Evolutionary conservation across 805 yeast species (phyloP).

Genomic region (Spathaspora passalidarum): DNA sequence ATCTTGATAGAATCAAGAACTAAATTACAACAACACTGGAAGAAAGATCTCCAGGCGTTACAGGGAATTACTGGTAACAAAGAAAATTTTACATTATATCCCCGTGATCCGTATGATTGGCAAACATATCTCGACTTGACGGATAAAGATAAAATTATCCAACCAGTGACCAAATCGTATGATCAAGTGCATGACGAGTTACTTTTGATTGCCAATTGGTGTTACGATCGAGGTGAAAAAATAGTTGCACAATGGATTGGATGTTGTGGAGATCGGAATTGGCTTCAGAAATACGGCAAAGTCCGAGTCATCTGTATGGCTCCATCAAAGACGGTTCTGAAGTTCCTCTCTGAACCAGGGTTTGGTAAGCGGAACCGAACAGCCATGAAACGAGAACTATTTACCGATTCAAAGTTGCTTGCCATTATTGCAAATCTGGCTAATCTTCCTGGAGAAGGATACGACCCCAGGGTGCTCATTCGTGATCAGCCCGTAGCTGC

Average conservation of each 20-base stretch:
- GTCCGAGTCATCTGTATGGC: constrained; percentile 74
- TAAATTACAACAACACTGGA: constrained; percentile 24
- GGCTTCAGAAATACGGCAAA: constrained; percentile 70
- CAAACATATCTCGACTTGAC: constrained; percentile 50
- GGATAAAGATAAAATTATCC: constrained; percentile 41
- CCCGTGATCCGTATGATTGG: constrained; percentile 68
- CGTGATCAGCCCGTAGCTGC: constrained; percentile 33
- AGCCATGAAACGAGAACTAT: constrained; percentile 62
- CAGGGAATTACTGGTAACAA: constrained; percentile 20
- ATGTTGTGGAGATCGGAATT: constrained; percentile 65
- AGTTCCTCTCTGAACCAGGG: constrained; percentile 57
- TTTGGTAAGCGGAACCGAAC: constrained; percentile 55
- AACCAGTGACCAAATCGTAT: constrained; percentile 20
- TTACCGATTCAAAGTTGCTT: constrained; percentile 54
- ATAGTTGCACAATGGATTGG: constrained; percentile 71
- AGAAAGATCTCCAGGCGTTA: constrained; percentile 21
- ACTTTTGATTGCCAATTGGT: constrained; percentile 57
- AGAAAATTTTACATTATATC: constrained; percentile 31
- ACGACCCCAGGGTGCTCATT: constrained; percentile 34
- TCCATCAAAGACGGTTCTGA: constrained; percentile 47
- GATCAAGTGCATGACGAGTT: constrained; percentile 50
- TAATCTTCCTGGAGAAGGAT: constrained; percentile 24
- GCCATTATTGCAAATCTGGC: constrained; percentile 37
- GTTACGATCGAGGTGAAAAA: constrained; percentile 56
- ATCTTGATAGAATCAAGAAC: constrained; percentile 55